Base-by-base conservation (phyloP, 2,329 filamentous ascomycete species). In the Chaetomiaceae sp. region DNA sequence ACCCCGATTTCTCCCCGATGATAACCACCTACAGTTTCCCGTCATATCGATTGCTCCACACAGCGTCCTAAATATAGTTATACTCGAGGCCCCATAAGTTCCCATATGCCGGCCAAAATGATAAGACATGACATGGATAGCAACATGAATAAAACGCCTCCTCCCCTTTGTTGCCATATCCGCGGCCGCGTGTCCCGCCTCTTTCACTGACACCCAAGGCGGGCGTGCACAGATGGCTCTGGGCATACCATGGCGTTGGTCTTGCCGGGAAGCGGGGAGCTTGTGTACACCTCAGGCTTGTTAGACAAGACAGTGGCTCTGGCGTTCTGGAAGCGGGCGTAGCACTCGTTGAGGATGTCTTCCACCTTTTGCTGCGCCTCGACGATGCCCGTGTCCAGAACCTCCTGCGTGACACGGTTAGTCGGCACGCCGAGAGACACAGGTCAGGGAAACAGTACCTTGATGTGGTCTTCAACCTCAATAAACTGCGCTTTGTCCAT, bases 401-500 rank as follows among this genome's bases (percentile, higher is more conserved):
- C 63, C 53, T 73, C 69, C 59, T 74, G 31, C 30, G n/a, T 7
- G 9, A 27, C 10, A 43, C 13, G n/a, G 6, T 30, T 25, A 27
- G 10, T 10, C 20, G 1, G 12, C 7, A 7, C 5, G 38, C 34
- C 1, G n/a, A 2, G 20, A 3, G 4, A 27, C 35, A 38, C 1
- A 9, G 10, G 16, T 3, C 2, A 10, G 13, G n/a, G 5, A 14
- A 9, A 10, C 3, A n/a, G 12, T 37, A 61, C 61, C 59, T 56
- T 74, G 58, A 79, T 68, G 56, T 73, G 68, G 51, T 78, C 73
- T 56, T 78, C 75, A 23, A 78, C 65, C 34, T 71, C 68, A 46
- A 68, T 67, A 58, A 77, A 78, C 58, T 78, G 73, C 23, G 70
- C 68, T 56, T 70, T 71, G 58, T 79, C 69, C 44, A 70, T 71